Evolutionary conservation across 2,329 filamentous ascomycete species (phyloP), one percentile per base, ranked within the genome.

Genomic region (Hymenoscyphus scutula): DNA sequence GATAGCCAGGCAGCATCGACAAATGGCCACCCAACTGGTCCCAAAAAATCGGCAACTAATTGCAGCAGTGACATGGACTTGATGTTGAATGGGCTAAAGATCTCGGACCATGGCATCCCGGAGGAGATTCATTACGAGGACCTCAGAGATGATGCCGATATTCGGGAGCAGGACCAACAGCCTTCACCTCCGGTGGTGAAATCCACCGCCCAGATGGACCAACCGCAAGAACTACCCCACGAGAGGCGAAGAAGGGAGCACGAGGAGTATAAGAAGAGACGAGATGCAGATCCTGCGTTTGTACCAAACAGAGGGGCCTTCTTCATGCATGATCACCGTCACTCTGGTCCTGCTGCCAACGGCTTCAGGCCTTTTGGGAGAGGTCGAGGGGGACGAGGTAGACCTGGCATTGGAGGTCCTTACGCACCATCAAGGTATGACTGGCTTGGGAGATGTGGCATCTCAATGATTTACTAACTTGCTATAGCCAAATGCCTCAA

Each of bases 251-350:
- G 90, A 67, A 87, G 90, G 69, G 93, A 97, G 73, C 91, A 96
- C 72, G 92, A 97, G 67, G 91, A 96, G 73, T 96, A 96, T 78
- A 88, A 89, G 77, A 91, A 89, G 78, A 91, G 91, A 76, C 85
- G 91, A 70, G 92, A 96, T 74, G 88, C 91, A 70, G 92, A 97
- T 75, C 94, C 94, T 38, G 88, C 93, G 11, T 97, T 97, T 77
- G 94, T 97, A 61, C 94, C 95, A 60, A 97, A 96, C 73, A 84
- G 94, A 68, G 95, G 95, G 63, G 89, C 91, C 65, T 98, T 98
- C 81, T 98, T 97, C 79, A 92, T 98, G 86, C 94, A 98, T 76
- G 95, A 98, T 74, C 91, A 95, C 72, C 86, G 92, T 65, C 88
- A 91, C 70, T 85, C 89, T 61, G 89, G 89, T n/a, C 84, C 88